Conservation (phyloP, 495 filamentous ascomycete species). For the Apodospora peruviana region DNA sequence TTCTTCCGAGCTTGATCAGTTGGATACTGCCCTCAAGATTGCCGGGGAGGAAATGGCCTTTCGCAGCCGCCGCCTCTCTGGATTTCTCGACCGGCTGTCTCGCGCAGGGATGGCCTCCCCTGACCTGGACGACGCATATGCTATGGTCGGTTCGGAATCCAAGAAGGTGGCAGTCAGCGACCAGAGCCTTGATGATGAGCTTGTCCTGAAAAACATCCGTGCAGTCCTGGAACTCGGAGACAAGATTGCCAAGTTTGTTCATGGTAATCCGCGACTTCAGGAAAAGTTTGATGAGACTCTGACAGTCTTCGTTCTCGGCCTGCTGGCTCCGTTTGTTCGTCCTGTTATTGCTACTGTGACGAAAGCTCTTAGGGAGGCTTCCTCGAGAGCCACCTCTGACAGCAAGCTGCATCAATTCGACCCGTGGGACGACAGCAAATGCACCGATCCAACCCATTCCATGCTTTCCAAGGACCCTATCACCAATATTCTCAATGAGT, state of each 20-base stretch:
- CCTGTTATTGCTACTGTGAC: constrained; percentile 87
- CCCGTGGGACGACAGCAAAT: constrained; percentile 79
- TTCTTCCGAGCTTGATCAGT: constrained; percentile 83
- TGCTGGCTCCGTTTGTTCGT: constrained; percentile 85
- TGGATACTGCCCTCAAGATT: constrained; percentile 66
- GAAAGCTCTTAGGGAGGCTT: constrained; percentile 74
- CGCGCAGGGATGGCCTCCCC: too few relatives aligned
- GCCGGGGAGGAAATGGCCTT: constrained; percentile 31
- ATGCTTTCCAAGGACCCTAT: constrained; percentile 96
- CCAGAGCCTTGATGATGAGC: constrained; percentile 73
- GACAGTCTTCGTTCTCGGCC: constrained; percentile 81
- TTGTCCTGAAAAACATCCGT: constrained; percentile 79
- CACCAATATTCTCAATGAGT: constrained; percentile 82
- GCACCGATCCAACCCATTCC: constrained; percentile 89
- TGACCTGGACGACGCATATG: too few relatives aligned
- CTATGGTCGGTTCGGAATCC: constrained; percentile 25
- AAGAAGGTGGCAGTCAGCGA: constrained; percentile 63
- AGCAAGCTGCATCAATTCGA: constrained; percentile 82
- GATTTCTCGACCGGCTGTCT: constrained; percentile 15
- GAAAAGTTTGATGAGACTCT: constrained; percentile 89
- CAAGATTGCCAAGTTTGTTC: constrained; percentile 90
- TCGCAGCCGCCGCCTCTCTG: too few relatives aligned
- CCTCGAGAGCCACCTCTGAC: constrained; percentile 68
- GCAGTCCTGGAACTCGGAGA: constrained; percentile 92
- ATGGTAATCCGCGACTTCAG: constrained; percentile 76